These are phyloP conservation scores for Russula foetens DNA, from an alignment of 768 basidiomycete genomes.

Conservation along the genomic window DNA sequence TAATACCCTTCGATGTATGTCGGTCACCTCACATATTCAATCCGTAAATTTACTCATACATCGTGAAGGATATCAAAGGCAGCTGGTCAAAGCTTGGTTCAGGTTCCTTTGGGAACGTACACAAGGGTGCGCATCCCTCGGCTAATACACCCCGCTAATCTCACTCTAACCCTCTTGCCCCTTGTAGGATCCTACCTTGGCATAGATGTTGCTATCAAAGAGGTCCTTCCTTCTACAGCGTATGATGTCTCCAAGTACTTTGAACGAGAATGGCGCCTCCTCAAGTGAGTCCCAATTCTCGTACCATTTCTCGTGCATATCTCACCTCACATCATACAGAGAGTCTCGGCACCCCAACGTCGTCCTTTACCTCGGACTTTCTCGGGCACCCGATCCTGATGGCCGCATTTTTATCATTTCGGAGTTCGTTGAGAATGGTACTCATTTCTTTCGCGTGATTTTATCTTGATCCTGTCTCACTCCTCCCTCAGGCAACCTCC, in stretches of 20 bases:
- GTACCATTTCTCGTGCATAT: conserved; percentile 3
- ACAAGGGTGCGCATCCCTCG: conserved; percentile 55
- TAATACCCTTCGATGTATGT: conserved; percentile 76
- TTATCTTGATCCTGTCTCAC: not conserved
- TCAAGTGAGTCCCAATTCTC: conserved; percentile 50
- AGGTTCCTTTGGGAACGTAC: conserved; percentile 92
- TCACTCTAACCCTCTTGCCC: not conserved
- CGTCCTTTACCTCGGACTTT: conserved; percentile 87
- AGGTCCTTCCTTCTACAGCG: conserved; percentile 83
- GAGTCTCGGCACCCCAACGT: conserved; percentile 90
- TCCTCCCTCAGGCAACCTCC: conserved; percentile 52
- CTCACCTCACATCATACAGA: conserved; percentile 26
- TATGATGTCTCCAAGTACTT: conserved; percentile 98
- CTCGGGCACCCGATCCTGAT: conserved; percentile 66
- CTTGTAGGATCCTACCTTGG: conserved; percentile 77
- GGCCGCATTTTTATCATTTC: conserved; percentile 91
- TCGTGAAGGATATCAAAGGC: conserved; percentile 69
- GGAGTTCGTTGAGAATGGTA: conserved; percentile 85
- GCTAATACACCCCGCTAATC: conserved; percentile 20
- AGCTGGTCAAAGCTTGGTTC: conserved; percentile 85
- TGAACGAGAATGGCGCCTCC: conserved; percentile 95
- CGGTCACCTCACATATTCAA: not conserved
- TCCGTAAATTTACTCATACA: not conserved
- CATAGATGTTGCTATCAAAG: conserved; percentile 93
- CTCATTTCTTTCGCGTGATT: not conserved